phyloP scores from a whole-genome alignment of 371 early-diverging fungal genomes.

The Circinella umbellata region DNA sequence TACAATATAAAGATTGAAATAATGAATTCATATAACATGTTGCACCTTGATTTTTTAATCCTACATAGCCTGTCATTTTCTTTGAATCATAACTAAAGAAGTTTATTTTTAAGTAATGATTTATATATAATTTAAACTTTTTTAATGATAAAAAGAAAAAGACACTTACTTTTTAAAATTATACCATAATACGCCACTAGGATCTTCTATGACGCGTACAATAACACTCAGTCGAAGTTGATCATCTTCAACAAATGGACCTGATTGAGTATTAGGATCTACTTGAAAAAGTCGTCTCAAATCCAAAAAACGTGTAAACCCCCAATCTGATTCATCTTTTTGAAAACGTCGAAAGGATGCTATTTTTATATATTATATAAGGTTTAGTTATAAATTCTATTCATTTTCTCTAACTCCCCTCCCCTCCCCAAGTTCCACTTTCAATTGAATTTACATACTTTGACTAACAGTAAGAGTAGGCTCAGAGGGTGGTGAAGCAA shows the following conservation, averaged over 20 bases:
- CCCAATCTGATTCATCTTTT: slow-evolving; percentile 87
- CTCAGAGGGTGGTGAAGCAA: slow-evolving; percentile 72
- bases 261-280: slow-evolving; percentile 18
- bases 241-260: slow-evolving; percentile 22
- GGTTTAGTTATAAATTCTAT: too few relatives aligned
- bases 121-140: too few relatives aligned
- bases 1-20: slow-evolving; percentile 96
- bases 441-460: slow-evolving; percentile 53
- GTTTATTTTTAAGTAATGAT: neutral
- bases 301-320: slow-evolving; percentile 77
- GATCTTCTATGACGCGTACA: slow-evolving; percentile 80
- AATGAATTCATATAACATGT: slow-evolving; percentile 99
- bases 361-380: slow-evolving; percentile 17
- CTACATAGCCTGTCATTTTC: slow-evolving; percentile 91
- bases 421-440: too few relatives aligned
- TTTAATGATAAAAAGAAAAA: neutral
- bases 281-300: slow-evolving; percentile 32
- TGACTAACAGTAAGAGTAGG: slow-evolving; percentile 56
- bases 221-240: slow-evolving; percentile 17
- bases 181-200: slow-evolving; percentile 94
- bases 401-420: slow-evolving; percentile 9
- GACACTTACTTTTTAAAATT: slow-evolving; percentile 76
- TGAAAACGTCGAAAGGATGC: slow-evolving; percentile 82
- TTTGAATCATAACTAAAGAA: slow-evolving; percentile 82
- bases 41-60: slow-evolving; percentile 98